These are phyloP conservation scores for Annona squamosa DNA, from an alignment of 164 flowering plant species.

Conservation along the genomic window DNA sequence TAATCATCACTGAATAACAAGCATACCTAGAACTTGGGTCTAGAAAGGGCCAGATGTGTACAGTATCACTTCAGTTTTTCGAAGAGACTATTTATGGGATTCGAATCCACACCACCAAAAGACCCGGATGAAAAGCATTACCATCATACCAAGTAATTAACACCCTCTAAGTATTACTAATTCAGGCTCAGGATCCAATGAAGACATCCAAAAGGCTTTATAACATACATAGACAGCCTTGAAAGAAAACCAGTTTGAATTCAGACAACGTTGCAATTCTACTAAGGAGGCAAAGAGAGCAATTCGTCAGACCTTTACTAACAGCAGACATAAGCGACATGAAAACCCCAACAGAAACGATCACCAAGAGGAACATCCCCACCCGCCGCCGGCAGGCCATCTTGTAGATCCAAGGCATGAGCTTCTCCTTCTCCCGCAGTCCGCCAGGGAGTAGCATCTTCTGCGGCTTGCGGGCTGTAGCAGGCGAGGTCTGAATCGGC, in stretches of 20 bases:
- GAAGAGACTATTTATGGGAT: too few relatives aligned
- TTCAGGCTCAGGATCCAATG: not conserved
- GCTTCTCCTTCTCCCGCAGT: conserved; percentile 58
- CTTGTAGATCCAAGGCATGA: conserved; percentile 34
- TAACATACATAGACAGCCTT: not conserved
- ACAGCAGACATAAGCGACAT: conserved; percentile 20
- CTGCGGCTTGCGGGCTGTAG: conserved; percentile 32
- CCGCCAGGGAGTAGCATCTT: conserved; percentile 37
- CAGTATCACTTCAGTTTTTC: too few relatives aligned
- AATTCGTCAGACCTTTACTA: conserved; percentile 21
- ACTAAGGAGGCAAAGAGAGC: too few relatives aligned
- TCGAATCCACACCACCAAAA: too few relatives aligned
- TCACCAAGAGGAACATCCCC: conserved; percentile 42
- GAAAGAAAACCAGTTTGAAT: not conserved
- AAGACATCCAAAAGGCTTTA: not conserved
- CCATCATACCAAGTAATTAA: too few relatives aligned
- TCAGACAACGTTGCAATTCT: not conserved
- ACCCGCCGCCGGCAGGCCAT: conserved; percentile 42
- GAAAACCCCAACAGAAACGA: conserved; percentile 21
- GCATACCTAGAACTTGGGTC: too few relatives aligned
- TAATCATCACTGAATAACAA: too few relatives aligned
- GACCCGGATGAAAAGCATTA: too few relatives aligned
- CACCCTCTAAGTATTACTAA: too few relatives aligned
- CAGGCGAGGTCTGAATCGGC: conserved; percentile 24
- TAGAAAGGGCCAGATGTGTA: too few relatives aligned